Base-by-base conservation (phyloP, 345 rosid genomes). In the Syzygium aqueum region DNA sequence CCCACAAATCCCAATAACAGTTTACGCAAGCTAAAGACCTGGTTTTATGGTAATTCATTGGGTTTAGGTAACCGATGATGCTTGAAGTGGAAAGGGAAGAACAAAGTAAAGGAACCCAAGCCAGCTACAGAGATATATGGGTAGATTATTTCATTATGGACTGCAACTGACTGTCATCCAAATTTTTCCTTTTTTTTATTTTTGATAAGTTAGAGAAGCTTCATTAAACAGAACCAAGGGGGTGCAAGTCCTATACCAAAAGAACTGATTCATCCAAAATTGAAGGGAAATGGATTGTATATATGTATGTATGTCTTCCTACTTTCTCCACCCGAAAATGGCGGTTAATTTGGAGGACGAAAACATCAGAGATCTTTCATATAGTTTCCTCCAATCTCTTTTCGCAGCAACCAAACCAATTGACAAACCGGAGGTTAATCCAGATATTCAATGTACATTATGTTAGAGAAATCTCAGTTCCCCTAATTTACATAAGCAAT, bases 401-500 rank as follows among this genome's bases (percentile, higher is more conserved):
- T 73, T 73, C 0, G 8, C 49, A 1, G 82, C 49, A 73, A 73
- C 49, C 49, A 37, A 73, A 73, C 27, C 82, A 73, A 49, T 73
- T 73, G 49, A 73, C 49, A 73, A 73, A 19, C 82, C 49, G 37
- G 82, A 73, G 49, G 14, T 73, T 37, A 73, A 73, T 37, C 27
- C 82, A 73, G 49, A 8, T 37, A 73, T 73, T 73, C 82, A 73
- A 73, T 19, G 14, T 10, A 73, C 11, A 37, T 19, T 37, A 73
- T 10, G 49, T 37, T 22, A 37, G 49, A 73, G 49, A 73, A 37
- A 37, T 73, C 82, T 37, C 73, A 40, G 30, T 80, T 25, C 25
- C 85, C 84, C 51, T 37, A 77, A 84, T 87, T 88, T 90, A 95
- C 97, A 43, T 53, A 84, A 84, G 78, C 87, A 30, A 82, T 89